phyloP scores from a whole-genome alignment of 805 yeast species.

The Myxozyma udenii region DNA sequence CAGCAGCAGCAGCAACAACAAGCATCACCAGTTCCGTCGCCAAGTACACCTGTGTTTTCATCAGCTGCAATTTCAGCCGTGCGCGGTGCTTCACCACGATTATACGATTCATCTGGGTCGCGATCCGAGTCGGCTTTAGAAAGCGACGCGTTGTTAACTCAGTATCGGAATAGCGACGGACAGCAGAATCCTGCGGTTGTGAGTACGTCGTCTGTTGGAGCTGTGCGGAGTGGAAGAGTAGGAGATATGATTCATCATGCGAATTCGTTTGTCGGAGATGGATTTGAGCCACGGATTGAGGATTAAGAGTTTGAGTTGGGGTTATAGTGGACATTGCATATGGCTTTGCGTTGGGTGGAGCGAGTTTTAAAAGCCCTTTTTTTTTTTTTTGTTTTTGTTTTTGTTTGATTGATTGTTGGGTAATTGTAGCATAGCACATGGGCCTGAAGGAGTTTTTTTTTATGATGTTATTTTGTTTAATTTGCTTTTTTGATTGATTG shows the following conservation, averaged over 20 bases:
- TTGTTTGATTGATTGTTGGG: not conserved
- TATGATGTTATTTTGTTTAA: not conserved
- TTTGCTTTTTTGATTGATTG: not conserved
- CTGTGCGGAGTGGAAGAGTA: slow-evolving; percentile 19
- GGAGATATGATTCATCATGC: slow-evolving; percentile 18
- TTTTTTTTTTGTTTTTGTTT: too few species aligned
- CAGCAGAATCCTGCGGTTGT: too few species aligned
- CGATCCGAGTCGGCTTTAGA: not conserved
- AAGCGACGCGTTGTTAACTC: not conserved
- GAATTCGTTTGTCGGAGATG: too few species aligned
- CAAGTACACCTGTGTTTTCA: not conserved
- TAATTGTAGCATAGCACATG: too few species aligned
- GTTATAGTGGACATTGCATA: too few species aligned
- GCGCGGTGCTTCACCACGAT: not conserved
- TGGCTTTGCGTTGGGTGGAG: too few species aligned
- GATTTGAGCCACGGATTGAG: too few species aligned
- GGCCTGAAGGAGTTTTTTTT: not conserved
- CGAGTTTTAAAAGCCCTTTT: too few species aligned
- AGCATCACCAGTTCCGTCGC: not conserved
- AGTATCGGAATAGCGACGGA: too few species aligned
- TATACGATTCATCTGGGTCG: not conserved
- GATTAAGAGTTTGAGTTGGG: too few species aligned
- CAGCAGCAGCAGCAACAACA: not conserved
- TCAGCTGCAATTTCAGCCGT: not conserved
- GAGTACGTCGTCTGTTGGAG: slow-evolving; percentile 9